phyloP scores from a whole-genome alignment of 1,284 basidiomycete genomes.

The Spongiforma sp. region DNA sequence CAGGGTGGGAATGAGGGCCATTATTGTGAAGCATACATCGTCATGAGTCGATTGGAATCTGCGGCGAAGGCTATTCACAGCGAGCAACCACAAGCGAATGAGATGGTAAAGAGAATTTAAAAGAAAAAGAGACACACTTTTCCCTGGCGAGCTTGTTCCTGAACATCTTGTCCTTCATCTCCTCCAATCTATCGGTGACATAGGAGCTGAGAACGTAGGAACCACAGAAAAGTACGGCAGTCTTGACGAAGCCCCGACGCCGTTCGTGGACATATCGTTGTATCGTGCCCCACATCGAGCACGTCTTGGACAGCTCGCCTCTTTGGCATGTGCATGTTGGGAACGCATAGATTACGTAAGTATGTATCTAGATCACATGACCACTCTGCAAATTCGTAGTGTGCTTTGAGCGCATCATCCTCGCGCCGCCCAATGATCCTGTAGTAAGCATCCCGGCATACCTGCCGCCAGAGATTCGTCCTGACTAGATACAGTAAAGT shows the following conservation, averaged over 20 bases:
- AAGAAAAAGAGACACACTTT: slow-evolving; percentile 57
- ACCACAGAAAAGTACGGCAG: slow-evolving; percentile 60
- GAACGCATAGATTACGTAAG: slow-evolving; percentile 9
- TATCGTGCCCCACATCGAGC: slow-evolving; percentile 44
- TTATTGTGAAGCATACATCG: slow-evolving; percentile 81
- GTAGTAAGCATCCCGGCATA: too few relatives aligned
- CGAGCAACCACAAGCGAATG: slow-evolving; percentile 13
- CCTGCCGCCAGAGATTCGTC: too few relatives aligned
- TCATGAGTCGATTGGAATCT: slow-evolving; percentile 86
- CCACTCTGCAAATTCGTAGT: too few relatives aligned
- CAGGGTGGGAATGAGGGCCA: slow-evolving; percentile 81
- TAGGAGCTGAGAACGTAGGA: slow-evolving; percentile 75
- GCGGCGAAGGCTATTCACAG: slow-evolving; percentile 61
- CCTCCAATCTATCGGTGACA: slow-evolving; percentile 68
- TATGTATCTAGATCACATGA: too few relatives aligned
- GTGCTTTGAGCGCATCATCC: too few relatives aligned
- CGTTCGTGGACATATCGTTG: slow-evolving; percentile 56
- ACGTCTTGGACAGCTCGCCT: not conserved
- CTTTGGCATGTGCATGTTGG: not conserved
- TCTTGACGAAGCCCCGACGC: slow-evolving; percentile 47
- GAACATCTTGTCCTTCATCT: slow-evolving; percentile 70
- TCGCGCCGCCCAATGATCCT: too few relatives aligned
- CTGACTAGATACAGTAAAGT: too few relatives aligned
- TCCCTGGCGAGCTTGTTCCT: slow-evolving; percentile 73
- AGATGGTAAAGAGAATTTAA: slow-evolving; percentile 2